These are phyloP conservation scores for Rhodotorula mucilaginosa DNA, from an alignment of 1,284 basidiomycete genomes.

Conservation along the genomic window DNA sequence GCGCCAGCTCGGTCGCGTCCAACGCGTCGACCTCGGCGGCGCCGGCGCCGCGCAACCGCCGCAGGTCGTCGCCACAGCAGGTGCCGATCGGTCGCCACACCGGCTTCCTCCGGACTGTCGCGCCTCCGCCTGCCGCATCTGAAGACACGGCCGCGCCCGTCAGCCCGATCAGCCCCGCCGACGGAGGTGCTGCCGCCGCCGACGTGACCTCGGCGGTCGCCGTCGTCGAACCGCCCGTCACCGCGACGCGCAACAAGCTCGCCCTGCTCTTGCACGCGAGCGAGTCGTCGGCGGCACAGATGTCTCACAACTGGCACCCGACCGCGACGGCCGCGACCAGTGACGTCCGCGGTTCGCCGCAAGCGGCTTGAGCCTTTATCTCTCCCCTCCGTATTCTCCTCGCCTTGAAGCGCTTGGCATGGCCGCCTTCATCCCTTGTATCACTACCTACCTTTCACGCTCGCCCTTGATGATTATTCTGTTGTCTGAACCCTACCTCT, in stretches of 20 bases:
- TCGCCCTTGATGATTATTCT: background rate
- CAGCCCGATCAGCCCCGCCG: no score
- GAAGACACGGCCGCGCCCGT: background rate
- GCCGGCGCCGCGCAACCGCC: background rate
- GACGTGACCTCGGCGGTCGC: background rate
- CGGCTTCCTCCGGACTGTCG: slow-evolving; percentile 10
- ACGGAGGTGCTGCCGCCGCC: background rate
- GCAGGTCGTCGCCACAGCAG: slow-evolving; percentile 3
- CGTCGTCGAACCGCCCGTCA: background rate
- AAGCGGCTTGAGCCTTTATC: background rate
- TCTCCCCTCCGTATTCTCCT: background rate
- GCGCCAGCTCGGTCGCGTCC: background rate
- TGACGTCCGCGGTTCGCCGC: slow-evolving; percentile 12
- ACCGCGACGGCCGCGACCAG: slow-evolving; percentile 4
- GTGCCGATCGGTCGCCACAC: slow-evolving; percentile 9
- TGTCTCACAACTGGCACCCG: slow-evolving; percentile 6
- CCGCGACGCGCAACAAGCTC: slow-evolving; percentile 13
- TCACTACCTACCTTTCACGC: background rate
- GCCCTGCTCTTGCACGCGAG: slow-evolving; percentile 18
- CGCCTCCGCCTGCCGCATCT: background rate
- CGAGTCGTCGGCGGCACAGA: slow-evolving; percentile 1
- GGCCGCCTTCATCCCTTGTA: slow-evolving; percentile 1
- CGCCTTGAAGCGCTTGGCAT: background rate
- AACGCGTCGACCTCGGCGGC: background rate
- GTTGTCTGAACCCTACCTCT: no score